These are phyloP conservation scores for Talaromyces rugulosus DNA, from an alignment of 2,329 filamentous ascomycete genomes.

Conservation along the genomic window DNA sequence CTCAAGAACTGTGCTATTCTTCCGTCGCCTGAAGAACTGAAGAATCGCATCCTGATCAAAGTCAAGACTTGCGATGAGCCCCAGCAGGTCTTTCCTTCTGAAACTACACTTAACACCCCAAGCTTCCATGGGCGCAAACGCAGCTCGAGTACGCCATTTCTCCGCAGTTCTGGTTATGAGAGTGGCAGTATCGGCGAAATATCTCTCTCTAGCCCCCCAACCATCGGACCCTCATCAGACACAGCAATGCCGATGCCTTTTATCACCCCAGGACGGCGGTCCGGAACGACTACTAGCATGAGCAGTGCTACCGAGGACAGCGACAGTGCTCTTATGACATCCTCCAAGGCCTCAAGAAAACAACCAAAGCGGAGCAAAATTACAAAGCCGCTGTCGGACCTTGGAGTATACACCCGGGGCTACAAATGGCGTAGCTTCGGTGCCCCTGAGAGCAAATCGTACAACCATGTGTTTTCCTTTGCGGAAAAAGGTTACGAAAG, in stretches of 20 bases:
- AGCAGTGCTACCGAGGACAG: conserved; percentile 71
- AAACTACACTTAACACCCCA: conserved; percentile 19
- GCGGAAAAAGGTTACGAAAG: conserved; percentile 84
- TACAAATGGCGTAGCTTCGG: conserved; percentile 84
- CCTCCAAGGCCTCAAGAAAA: conserved; percentile 55
- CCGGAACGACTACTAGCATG: conserved; percentile 47
- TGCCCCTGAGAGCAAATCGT: conserved; percentile 71
- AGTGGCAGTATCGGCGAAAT: conserved; percentile 49
- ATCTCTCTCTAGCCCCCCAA: conserved; percentile 50
- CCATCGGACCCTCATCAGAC: conserved; percentile 48
- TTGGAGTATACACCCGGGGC: conserved; percentile 73
- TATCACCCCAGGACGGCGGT: conserved; percentile 45
- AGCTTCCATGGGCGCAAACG: conserved; percentile 43
- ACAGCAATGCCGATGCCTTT: conserved; percentile 30
- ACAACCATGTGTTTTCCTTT: conserved; percentile 94
- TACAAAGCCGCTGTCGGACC: conserved; percentile 71
- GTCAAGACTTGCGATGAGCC: conserved; percentile 73
- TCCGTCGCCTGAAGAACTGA: conserved; percentile 81
- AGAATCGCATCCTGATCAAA: conserved; percentile 82
- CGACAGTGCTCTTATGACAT: conserved; percentile 54
- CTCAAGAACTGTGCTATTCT: conserved; percentile 64
- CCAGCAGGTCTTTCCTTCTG: conserved; percentile 34
- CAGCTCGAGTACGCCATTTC: conserved; percentile 75
- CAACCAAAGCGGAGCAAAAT: conserved; percentile 67
- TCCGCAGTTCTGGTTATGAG: conserved; percentile 60